Evolutionary conservation across 306 rosid species (phyloP), one percentile per base, ranked within the genome.

Genomic region (Vigna reflexopilosa): DNA sequence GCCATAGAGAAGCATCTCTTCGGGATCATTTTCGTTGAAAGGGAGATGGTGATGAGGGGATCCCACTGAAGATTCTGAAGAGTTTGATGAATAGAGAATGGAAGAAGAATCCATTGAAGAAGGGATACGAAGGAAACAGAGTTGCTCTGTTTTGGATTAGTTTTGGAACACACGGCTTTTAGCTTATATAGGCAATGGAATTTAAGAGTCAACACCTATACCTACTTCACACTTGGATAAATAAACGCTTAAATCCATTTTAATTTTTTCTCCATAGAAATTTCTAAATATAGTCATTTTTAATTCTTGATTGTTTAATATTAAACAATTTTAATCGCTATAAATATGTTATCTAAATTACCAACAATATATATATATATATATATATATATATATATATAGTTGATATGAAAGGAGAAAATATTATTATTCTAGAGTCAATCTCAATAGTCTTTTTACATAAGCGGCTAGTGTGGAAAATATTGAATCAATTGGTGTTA

Each of bases 11-110:
- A 91, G 90, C 98, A 91, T 93, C 72, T 93, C 98, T 63, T 89
- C 98, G 0, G 94, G 90, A 67, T 93, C 96, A n/a, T 91, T 91
- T 56, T 89, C 94, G 5, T 93, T 83, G 90, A 93, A 93, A 9
- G 98, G 98, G 1, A 91, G 91, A 47, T 52, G 83, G 17, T 75
- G 66, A 48, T 64, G 6, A 61, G 78, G 81, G 4, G 94, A 89
- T 6, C 86, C 92, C 14, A 89, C 73, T 4, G 93, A 84, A 0
- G 89, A 87, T 28, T 89, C 86, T 4, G 93, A 87, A 0, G 91
- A 84, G 24, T 17, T 32, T 38, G 87, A 74, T 8, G 92, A 79
- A 56, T 74, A 30, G 74, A 83, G 85, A 38, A 36, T 34, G 15
- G 87, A 61, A 69, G 83, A 70, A 47, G 62, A 57, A 62, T 81